Evolutionary conservation across 108 stramenopile species (phyloP).

Genomic region (Skeletonema grethae): DNA sequence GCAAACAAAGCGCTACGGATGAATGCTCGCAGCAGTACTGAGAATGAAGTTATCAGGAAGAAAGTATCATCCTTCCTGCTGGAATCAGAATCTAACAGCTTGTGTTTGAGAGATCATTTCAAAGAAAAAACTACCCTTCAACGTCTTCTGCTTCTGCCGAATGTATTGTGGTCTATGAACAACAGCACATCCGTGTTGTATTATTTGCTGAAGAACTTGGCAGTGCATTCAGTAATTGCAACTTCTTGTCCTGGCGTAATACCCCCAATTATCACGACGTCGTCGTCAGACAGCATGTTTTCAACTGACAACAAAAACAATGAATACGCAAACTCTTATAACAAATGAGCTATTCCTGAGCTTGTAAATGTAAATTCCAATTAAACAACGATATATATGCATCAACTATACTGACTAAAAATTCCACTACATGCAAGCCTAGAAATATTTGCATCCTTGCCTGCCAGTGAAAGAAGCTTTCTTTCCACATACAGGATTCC

Average conservation of each 20-base stretch:
- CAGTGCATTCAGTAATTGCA: background rate
- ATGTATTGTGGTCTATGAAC: constrained; percentile 4
- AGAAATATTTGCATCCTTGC: constrained; percentile 65
- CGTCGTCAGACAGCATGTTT: background rate
- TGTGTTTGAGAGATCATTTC: background rate
- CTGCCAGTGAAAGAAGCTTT: constrained; percentile 66
- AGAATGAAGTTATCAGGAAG: background rate
- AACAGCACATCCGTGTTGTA: background rate
- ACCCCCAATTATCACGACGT: background rate
- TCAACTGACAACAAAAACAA: background rate
- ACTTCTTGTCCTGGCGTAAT: too few species aligned
- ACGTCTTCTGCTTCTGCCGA: background rate
- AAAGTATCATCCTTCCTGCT: constrained; percentile 5
- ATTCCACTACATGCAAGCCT: constrained; percentile 67
- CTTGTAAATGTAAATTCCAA: background rate
- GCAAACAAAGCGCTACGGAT: background rate
- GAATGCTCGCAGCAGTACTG: constrained; percentile 2
- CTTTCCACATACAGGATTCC: constrained; percentile 69
- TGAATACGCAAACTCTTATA: background rate
- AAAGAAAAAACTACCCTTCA: background rate
- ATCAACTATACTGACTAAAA: constrained; percentile 38
- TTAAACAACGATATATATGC: background rate
- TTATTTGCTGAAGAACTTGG: constrained; percentile 7
- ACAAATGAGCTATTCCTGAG: background rate
- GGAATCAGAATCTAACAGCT: background rate